These are phyloP conservation scores for Hypomyces perniciosus DNA, from an alignment of 2,329 filamentous ascomycete genomes.

Conservation along the genomic window DNA sequence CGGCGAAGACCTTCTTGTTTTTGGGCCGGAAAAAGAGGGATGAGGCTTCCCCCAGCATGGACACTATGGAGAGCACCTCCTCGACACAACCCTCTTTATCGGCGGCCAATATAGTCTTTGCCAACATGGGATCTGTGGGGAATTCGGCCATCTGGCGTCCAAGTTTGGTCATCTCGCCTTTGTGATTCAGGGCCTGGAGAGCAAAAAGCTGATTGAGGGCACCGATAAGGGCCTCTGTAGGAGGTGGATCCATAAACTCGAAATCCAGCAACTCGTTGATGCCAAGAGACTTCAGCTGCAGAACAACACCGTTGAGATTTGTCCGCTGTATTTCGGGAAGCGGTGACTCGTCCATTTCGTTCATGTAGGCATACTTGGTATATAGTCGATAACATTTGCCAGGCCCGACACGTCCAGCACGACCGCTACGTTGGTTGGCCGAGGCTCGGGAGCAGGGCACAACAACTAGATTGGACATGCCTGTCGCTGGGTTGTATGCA, in stretches of 20 bases:
- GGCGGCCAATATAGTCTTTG: slow-evolving; percentile 81
- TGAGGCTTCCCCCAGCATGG: slow-evolving; percentile 84
- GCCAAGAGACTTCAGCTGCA: slow-evolving; percentile 82
- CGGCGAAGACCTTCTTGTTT: slow-evolving; percentile 94
- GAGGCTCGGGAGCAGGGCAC: slow-evolving; percentile 88
- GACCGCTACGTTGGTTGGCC: slow-evolving; percentile 86
- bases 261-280: slow-evolving; percentile 92
- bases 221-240: slow-evolving; percentile 81
- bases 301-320: slow-evolving; percentile 76
- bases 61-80: slow-evolving; percentile 87
- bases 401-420: slow-evolving; percentile 84
- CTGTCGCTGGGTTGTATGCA: slow-evolving; percentile 82
- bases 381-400: slow-evolving; percentile 93
- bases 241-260: slow-evolving; percentile 92
- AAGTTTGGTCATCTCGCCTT: slow-evolving; percentile 81
- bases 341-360: slow-evolving; percentile 87
- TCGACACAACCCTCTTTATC: slow-evolving; percentile 90
- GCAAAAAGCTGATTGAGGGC: slow-evolving; percentile 89
- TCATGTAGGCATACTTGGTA: slow-evolving; percentile 89
- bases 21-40: slow-evolving; percentile 92
- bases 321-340: slow-evolving; percentile 90
- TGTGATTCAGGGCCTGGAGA: slow-evolving; percentile 80
- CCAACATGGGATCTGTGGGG: slow-evolving; percentile 85
- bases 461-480: slow-evolving; percentile 87
- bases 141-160: slow-evolving; percentile 95